Conservation (phyloP, 441 rosid genomes). For the Syzygium malaccense region DNA sequence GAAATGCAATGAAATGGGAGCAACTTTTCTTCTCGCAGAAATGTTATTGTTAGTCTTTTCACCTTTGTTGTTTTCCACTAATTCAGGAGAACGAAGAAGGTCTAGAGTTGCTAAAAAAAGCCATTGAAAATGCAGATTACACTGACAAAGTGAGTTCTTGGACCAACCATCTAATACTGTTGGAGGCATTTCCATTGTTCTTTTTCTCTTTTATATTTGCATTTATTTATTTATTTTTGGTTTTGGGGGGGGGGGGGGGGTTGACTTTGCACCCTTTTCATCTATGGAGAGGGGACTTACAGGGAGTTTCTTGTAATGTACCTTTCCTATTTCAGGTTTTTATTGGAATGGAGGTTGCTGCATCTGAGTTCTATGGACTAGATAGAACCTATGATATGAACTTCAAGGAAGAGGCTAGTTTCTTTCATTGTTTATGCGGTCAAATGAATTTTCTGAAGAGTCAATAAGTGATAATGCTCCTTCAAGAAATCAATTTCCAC, state of each 20-base stretch:
- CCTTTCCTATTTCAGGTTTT: slow-evolving; percentile 41
- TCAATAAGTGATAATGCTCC: neutral
- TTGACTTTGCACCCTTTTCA: neutral
- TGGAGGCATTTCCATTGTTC: neutral
- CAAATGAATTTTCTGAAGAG: neutral
- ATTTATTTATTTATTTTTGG: too few species aligned
- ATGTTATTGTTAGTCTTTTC: neutral
- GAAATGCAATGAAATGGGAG: neutral
- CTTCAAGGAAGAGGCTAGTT: slow-evolving; percentile 77
- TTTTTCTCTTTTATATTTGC: too few species aligned
- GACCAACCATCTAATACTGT: neutral
- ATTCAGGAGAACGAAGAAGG: slow-evolving; percentile 95
- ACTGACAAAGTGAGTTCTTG: slow-evolving; percentile 56
- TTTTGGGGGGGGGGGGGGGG: neutral
- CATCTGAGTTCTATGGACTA: slow-evolving; percentile 74
- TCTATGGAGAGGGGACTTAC: neutral
- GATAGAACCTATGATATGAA: slow-evolving; percentile 84
- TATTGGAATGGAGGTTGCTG: slow-evolving; percentile 95
- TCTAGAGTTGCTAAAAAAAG: slow-evolving; percentile 83
- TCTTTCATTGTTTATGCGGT: neutral
- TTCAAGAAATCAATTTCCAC: neutral
- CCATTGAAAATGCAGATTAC: slow-evolving; percentile 92
- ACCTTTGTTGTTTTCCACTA: neutral
- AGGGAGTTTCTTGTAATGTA: rapidly evolving
- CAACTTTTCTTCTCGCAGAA: neutral